Base-by-base conservation (phyloP, 345 rosid species). In the Brassica incana region DNA sequence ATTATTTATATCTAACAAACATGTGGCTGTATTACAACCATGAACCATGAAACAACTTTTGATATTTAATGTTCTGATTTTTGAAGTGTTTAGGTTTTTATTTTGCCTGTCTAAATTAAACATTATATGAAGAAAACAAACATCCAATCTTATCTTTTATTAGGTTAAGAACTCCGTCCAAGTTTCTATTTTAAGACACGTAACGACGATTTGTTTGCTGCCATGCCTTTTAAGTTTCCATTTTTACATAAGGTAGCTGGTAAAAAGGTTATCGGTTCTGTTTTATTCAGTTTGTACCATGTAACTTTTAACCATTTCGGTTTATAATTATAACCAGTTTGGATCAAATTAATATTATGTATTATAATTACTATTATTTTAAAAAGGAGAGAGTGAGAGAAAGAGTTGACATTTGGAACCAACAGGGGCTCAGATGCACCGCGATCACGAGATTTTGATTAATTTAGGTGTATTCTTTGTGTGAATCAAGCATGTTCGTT, bases 351-450 rank as follows among this genome's bases (percentile, higher is more conserved):
- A n/a, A 52, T 48, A 48, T 0, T 52, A n/a, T 43, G 12, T 43
- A 43, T 10, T 50, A 3, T 10, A 43, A 43, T 16, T 54, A 23
- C 25, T 23, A 6, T 50, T 50, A 45, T 54, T 54, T 54, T 7
- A 0, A 40, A 76, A 76, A 2, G 3, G 59, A 76, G 67, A 38
- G 43, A 35, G 27, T 10, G 73, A 68, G 20, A 7, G 20, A 7
- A 7, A 59, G 73, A 61, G 69, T 77, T 77, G 80, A 77, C 75
- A 77, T 69, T 69, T 77, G 63, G 52, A 77, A 29, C 69, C 63
- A 61, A 48, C 27, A 69, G 45, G 43, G 8, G 40, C 20, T 76
- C 6, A 1, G 7, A 67, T 58, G 45, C 45, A 58, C 5, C 15
- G 59, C 43, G 43, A 68, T 32, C 80, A 68, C 35, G 45, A 69